These are phyloP conservation scores for Clavariopsis aquatica DNA, from an alignment of 495 filamentous ascomycete species.

Conservation along the genomic window DNA sequence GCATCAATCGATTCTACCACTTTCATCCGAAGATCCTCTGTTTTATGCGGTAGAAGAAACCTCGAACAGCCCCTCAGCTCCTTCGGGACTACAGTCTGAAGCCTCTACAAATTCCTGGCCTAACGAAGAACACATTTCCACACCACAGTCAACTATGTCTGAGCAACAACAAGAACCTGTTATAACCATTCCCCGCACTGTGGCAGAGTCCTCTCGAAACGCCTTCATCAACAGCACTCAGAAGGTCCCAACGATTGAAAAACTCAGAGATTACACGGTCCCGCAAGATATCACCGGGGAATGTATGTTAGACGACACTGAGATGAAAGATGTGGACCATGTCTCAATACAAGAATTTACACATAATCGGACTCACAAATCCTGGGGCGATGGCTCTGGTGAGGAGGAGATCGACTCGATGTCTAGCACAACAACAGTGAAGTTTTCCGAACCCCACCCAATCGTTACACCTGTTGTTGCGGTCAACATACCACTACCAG, in stretches of 20 bases:
- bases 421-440: constrained; percentile 22
- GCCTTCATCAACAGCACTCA: constrained; percentile 45
- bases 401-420: constrained; percentile 31
- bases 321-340: constrained; percentile 33
- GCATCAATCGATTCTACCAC: constrained; percentile 23
- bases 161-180: constrained; percentile 1
- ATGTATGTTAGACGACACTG: constrained; percentile 16
- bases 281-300: neutral
- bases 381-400: constrained; percentile 42
- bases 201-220: constrained; percentile 37
- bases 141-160: constrained; percentile 14
- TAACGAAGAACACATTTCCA: constrained; percentile 9
- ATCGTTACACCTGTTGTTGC: neutral
- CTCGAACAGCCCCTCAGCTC: neutral
- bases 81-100: constrained; percentile 21
- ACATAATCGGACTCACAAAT: neutral
- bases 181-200: constrained; percentile 31
- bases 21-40: constrained; percentile 22
- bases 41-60: neutral
- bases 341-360: neutral
- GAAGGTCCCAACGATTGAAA: constrained; percentile 26
- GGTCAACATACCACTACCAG: neutral
- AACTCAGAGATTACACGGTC: neutral
- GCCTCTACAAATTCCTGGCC: constrained; percentile 20
- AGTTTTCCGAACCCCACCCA: neutral